These are phyloP conservation scores for Clonostachys solani DNA, from an alignment of 2,329 filamentous ascomycete genomes.

Conservation along the genomic window DNA sequence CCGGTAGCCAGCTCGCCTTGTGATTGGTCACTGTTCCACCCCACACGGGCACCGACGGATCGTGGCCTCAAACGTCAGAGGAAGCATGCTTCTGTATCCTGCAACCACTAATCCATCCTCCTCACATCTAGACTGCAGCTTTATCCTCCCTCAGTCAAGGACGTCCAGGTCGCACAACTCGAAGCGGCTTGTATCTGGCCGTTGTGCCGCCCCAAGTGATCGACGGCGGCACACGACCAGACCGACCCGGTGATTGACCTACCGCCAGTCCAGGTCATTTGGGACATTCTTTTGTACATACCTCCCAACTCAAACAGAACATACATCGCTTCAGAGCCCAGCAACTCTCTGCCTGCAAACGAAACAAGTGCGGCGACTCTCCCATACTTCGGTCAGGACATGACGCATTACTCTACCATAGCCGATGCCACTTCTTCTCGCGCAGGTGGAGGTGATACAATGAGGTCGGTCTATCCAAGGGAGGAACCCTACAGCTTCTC, in stretches of 20 bases:
- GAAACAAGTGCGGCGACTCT: no score
- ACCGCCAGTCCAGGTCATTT: no score
- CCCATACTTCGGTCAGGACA: not conserved
- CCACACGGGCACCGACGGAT: not conserved
- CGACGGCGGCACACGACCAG: no score
- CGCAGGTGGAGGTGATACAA: constrained; percentile 2
- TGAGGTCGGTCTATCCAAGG: not conserved
- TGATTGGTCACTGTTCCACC: not conserved
- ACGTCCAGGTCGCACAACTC: not conserved
- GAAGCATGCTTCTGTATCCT: not conserved
- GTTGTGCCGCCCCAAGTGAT: not conserved
- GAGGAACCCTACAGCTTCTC: not conserved
- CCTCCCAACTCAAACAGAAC: no score
- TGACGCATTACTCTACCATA: constrained; percentile 5
- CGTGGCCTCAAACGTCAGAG: constrained; percentile 1
- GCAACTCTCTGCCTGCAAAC: no score
- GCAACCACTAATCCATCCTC: not conserved
- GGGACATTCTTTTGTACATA: no score
- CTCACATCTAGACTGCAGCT: not conserved
- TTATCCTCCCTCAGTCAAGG: no score
- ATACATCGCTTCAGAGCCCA: not conserved
- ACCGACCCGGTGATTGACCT: no score
- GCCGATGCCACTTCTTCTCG: constrained; percentile 1
- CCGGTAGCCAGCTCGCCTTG: no score
- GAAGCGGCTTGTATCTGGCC: not conserved